These are phyloP conservation scores for Aspergillus tamarii DNA, from an alignment of 2,329 filamentous ascomycete genomes.

Conservation along the genomic window DNA sequence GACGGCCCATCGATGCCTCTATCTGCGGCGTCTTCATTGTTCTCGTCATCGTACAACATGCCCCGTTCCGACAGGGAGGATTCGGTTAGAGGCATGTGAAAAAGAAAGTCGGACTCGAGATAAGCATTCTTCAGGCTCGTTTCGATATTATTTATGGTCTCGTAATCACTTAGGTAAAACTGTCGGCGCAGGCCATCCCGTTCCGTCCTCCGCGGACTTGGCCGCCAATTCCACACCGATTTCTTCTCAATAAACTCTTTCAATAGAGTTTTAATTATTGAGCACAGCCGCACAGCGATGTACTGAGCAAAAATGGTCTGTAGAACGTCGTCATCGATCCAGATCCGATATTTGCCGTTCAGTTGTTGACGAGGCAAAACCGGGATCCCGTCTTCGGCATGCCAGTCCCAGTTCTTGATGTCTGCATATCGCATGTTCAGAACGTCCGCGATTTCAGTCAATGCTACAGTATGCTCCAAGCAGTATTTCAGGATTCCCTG, in stretches of 20 bases:
- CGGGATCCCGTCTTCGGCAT: constrained; percentile 44
- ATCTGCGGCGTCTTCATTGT: constrained; percentile 27
- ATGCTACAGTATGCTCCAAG: constrained; percentile 41
- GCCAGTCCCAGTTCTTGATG: constrained; percentile 49
- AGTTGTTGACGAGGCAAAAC: constrained; percentile 47
- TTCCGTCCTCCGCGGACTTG: constrained; percentile 15
- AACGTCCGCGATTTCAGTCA: constrained; percentile 49
- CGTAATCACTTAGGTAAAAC: constrained; percentile 26
- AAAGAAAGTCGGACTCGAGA: constrained; percentile 37
- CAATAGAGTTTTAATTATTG: constrained; percentile 25
- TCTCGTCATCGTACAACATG: constrained; percentile 29
- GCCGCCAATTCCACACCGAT: constrained; percentile 19
- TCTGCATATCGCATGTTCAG: constrained; percentile 49
- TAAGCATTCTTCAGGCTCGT: constrained; percentile 27
- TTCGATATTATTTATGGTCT: background rate
- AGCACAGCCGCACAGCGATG: constrained; percentile 43
- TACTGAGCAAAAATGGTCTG: constrained; percentile 52
- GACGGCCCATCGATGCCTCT: constrained; percentile 14
- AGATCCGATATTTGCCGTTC: constrained; percentile 51
- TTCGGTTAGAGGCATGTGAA: constrained; percentile 34
- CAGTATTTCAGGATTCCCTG: constrained; percentile 45
- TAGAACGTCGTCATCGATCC: constrained; percentile 52
- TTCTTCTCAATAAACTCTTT: constrained; percentile 12
- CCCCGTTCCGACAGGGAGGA: constrained; percentile 26
- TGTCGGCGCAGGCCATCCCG: constrained; percentile 28